These are phyloP conservation scores for Tylopilus intermedius DNA, from an alignment of 768 basidiomycete species.

Conservation along the genomic window DNA sequence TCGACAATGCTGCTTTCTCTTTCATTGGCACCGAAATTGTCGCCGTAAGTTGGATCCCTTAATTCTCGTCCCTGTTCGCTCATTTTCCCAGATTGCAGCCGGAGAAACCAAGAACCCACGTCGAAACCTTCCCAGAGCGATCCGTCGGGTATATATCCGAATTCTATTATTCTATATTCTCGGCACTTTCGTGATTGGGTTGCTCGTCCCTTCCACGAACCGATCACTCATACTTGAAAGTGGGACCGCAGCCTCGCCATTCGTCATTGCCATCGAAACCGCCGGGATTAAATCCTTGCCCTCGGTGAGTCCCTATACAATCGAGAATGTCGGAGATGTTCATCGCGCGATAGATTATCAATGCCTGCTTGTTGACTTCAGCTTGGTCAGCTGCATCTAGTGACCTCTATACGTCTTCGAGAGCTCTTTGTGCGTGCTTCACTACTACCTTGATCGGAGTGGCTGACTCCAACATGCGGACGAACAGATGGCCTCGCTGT, in stretches of 20 bases:
- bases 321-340: constrained; percentile 6
- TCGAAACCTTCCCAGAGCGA: constrained; percentile 52
- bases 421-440: constrained; percentile 65
- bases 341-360: constrained; percentile 52
- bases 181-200: constrained; percentile 71
- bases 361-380: constrained; percentile 78
- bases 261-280: constrained; percentile 82
- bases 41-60: constrained; percentile 48
- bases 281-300: constrained; percentile 88
- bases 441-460: not conserved
- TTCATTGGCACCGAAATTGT: constrained; percentile 95
- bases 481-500: constrained; percentile 70
- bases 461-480: not conserved
- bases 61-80: not conserved
- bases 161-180: constrained; percentile 78
- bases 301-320: constrained; percentile 43
- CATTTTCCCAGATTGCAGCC: constrained; percentile 60
- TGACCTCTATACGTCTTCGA: constrained; percentile 85
- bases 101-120: constrained; percentile 90
- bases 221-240: constrained; percentile 42
- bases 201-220: constrained; percentile 75
- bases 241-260: constrained; percentile 73
- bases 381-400: constrained; percentile 91
- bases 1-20: constrained; percentile 89
- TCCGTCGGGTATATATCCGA: constrained; percentile 63